A percentile compares a stretch with the other conserved stretches of the same genome.
Evolutionary conservation across 163 green algal genomes (phyloP).

Genomic region (Chlorella variabilis): DNA sequence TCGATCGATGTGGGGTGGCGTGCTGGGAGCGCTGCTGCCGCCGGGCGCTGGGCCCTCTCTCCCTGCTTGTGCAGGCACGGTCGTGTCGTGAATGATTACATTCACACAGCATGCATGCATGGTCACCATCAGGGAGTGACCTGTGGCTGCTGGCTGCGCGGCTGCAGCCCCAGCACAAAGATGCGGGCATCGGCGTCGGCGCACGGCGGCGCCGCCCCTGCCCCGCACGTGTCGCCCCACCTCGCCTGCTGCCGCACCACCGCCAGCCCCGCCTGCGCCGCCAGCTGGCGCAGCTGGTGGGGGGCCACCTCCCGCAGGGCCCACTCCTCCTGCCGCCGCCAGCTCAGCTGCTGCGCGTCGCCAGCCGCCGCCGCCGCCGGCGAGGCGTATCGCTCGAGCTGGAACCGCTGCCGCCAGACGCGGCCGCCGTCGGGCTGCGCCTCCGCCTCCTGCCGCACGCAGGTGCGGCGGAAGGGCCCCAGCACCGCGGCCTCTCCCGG

Average conservation of each 20-base stretch:
- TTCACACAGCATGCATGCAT: too few relatives aligned
- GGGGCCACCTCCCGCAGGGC: constrained; percentile 11
- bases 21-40: too few relatives aligned
- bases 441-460: neutral
- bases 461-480: constrained; percentile 10
- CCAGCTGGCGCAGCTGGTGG: neutral
- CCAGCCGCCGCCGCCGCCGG: neutral
- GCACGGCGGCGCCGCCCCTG: neutral
- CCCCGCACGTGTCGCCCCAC: neutral
- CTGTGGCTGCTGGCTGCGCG: too few relatives aligned
- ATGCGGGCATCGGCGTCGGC: neutral
- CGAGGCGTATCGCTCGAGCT: neutral
- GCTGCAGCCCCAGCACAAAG: neutral
- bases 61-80: too few relatives aligned
- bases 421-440: neutral
- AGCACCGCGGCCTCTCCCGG: neutral
- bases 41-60: too few relatives aligned
- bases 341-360: neutral
- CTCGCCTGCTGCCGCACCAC: neutral
- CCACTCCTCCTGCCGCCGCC: constrained; percentile 5
- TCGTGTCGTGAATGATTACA: too few relatives aligned
- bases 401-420: constrained; percentile 29
- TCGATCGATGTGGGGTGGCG: too few relatives aligned
- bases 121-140: too few relatives aligned
- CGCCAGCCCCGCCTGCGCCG: neutral